phyloP scores from a whole-genome alignment of 352 stramenopile genomes.

The Thalassiosira tumida region DNA sequence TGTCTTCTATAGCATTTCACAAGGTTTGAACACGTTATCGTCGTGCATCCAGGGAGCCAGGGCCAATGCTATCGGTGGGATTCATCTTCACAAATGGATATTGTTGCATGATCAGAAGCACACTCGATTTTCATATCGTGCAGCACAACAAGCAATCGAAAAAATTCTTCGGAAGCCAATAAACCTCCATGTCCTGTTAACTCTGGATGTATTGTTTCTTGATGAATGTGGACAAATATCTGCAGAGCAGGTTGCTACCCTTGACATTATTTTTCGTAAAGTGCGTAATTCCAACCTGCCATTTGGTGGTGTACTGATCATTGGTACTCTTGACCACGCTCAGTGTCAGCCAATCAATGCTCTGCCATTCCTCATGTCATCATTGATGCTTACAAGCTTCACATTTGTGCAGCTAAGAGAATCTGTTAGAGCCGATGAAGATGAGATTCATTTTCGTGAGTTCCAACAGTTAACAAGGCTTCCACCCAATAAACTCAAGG shows the following conservation, averaged over 20 bases:
- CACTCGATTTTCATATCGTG: neutral
- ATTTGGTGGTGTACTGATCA: slow-evolving; percentile 77
- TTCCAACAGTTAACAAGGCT: slow-evolving; percentile 46
- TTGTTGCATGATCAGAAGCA: too few species aligned
- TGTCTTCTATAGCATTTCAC: slow-evolving; percentile 39
- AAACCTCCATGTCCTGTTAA: slow-evolving; percentile 25
- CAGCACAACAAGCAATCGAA: neutral
- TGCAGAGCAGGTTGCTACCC: slow-evolving; percentile 58
- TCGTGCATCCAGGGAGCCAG: slow-evolving; percentile 24
- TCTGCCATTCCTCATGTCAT: slow-evolving; percentile 66
- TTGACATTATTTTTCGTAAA: slow-evolving; percentile 73
- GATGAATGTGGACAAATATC: slow-evolving; percentile 72
- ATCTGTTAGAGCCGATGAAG: slow-evolving; percentile 66
- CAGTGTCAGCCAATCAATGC: slow-evolving; percentile 71
- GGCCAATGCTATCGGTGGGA: slow-evolving; percentile 22
- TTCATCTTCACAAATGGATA: slow-evolving; percentile 50
- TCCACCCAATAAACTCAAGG: slow-evolving; percentile 1
- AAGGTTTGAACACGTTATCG: slow-evolving; percentile 24
- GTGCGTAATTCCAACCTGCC: slow-evolving; percentile 23
- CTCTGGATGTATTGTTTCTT: slow-evolving; percentile 70
- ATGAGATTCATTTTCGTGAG: slow-evolving; percentile 38
- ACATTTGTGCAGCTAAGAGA: slow-evolving; percentile 55
- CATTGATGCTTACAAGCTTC: slow-evolving; percentile 71
- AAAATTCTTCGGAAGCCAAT: neutral
- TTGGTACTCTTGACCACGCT: slow-evolving; percentile 68